Evolutionary conservation across 345 rosid genomes (phyloP).

Genomic region (Linum lewisii): DNA sequence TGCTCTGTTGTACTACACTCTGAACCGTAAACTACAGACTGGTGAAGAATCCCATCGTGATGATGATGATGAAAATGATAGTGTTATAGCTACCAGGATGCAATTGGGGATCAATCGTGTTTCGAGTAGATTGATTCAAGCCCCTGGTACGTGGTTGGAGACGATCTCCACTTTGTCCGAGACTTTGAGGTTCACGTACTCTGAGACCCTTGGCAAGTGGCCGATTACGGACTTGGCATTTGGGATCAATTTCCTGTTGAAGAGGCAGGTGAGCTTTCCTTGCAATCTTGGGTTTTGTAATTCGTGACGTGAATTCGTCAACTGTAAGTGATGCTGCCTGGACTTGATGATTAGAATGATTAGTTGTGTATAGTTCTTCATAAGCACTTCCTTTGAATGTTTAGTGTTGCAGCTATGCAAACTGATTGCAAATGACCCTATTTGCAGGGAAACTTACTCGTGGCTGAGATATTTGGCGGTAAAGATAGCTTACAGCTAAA

Average conservation of each 20-base stretch:
- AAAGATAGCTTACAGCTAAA: conserved; percentile 59
- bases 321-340: too few species aligned
- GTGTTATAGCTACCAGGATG: background rate
- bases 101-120: conserved; percentile 57
- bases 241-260: conserved; percentile 80
- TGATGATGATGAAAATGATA: background rate
- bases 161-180: conserved; percentile 91
- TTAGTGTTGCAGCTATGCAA: too few species aligned
- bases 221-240: conserved; percentile 94
- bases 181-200: conserved; percentile 91
- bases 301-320: too few species aligned
- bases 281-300: background rate
- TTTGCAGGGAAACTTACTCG: conserved; percentile 68
- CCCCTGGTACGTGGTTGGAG: conserved; percentile 93
- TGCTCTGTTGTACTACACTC: conserved; percentile 74
- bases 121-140: conserved; percentile 68
- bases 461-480: conserved; percentile 69
- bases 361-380: too few species aligned
- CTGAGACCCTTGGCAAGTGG: conserved; percentile 97
- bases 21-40: conserved; percentile 53
- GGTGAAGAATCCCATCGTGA: conserved; percentile 16
- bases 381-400: too few species aligned
- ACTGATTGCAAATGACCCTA: too few species aligned
- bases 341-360: too few species aligned
- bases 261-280: conserved; percentile 56